Conservation (phyloP, 257 asterid genomes). For the Cordia subcordata region DNA sequence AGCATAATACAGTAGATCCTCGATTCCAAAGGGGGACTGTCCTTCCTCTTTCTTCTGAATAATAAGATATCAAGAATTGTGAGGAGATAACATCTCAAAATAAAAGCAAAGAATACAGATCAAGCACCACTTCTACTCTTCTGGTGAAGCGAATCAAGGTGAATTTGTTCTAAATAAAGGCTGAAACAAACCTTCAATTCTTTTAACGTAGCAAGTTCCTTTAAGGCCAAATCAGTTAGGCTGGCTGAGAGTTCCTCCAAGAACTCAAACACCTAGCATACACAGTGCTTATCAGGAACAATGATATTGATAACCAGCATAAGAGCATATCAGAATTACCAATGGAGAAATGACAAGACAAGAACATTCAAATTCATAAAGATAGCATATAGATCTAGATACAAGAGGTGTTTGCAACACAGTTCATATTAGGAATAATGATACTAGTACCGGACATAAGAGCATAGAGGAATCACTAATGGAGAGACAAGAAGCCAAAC, state of each 20-base stretch:
- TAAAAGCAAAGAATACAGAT: constrained; percentile 5
- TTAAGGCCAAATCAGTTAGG: constrained; percentile 70
- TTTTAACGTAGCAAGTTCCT: constrained; percentile 69
- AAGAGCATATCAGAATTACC: background rate
- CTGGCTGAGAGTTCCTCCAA: constrained; percentile 75
- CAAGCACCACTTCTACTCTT: constrained; percentile 4
- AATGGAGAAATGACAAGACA: background rate
- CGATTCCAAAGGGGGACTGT: constrained; percentile 67
- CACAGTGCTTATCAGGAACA: constrained; percentile 3
- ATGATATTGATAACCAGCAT: background rate
- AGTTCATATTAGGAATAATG: too few species aligned
- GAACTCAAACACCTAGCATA: constrained; percentile 70
- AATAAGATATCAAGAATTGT: constrained; percentile 19
- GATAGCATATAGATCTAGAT: background rate
- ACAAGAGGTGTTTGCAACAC: too few species aligned
- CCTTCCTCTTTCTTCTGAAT: constrained; percentile 82
- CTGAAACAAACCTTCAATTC: constrained; percentile 67
- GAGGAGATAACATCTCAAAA: constrained; percentile 9
- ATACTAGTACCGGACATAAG: too few species aligned
- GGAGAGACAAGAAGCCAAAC: too few species aligned
- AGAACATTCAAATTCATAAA: background rate
- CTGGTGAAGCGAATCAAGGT: constrained; percentile 3
- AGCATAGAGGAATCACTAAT: too few species aligned
- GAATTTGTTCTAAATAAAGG: constrained; percentile 7
- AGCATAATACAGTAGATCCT: constrained; percentile 75